Base-by-base conservation (phyloP, 306 rosid genomes). In the Astragalus glycyphyllos region DNA sequence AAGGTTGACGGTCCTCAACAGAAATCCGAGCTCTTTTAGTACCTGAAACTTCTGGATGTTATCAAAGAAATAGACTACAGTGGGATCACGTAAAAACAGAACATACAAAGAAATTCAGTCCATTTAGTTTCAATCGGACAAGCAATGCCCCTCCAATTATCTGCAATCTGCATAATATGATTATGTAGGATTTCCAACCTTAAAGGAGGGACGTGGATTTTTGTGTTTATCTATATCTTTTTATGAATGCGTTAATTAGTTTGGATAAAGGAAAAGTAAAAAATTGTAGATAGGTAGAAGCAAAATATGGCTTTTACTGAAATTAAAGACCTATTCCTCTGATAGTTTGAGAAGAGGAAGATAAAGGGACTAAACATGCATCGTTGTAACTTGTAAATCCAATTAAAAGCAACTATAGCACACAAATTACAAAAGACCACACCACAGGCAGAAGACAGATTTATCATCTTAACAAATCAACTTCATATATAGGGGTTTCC, bases 1-100 rank as follows among this genome's bases (percentile, higher is more conserved):
- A 87, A 62, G 96, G 84, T 69, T 82, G 80, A 11, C 74, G 75
- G 61, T 91, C 92, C 42, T 91, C 96, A 61, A 77, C 31, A 56
- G 82, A 66, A 46, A 65, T 26, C 23, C 96, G 85, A 46, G 89
- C 71, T 83, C 96, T 85, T 81, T 91, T 91, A 69, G 80, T 74
- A 79, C 99, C 96, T 68, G 84, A 79, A 65, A 81, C 75, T 77
- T 80, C 91, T 84, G 73, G 60, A 51, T 34, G 47, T 29, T 75
- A 58, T 86, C 76, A 85, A 48, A 90, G 89, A 84, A 64, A 73
- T 77, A 73, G 67, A 75, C 4, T 65, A 47, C 32, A n/a, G 38
- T 71, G 32, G 47, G 14, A 53, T 58, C 35, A 61, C 47, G 59
- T 50, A 31, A 64, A 54, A 67, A 63, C 50, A 3, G 14, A 40